Evolutionary conservation across 768 basidiomycete species (phyloP), one percentile per base, ranked within the genome.

Genomic region (Lactarius psammicola): DNA sequence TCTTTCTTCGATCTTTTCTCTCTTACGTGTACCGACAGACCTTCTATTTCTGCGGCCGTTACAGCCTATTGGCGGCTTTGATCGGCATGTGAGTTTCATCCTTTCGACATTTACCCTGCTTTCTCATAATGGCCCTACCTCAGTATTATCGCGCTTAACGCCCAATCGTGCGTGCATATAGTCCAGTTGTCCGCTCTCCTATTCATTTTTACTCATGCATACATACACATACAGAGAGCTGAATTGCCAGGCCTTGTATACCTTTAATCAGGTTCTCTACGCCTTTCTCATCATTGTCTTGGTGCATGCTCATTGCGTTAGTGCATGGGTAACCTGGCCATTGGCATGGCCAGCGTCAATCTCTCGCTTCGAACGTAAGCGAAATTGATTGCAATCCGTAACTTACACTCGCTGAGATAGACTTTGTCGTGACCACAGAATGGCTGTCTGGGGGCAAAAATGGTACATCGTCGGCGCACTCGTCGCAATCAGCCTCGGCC

Each of bases 361-460:
- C 75, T 82, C 57, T 78, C 81, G 6, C 71, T 82, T 23, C 78
- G 81, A 61, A 82, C 80, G 81, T 77, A 66, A 70, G 75, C 67
- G 70, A 71, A 15, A n/a, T 13, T 15, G n/a, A 31, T 63, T 62
- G 34, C 18, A 8, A 58, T 18, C 30, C n/a, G 58, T 30, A n/a
- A n/a, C n/a, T n/a, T n/a, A 6, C 57, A 2, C 31, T 58, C 62
- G 30, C 51, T 44, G 9, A 54, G 36, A 51, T 36, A 59, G 36
- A 28, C 11, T n/a, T 23, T 4, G 7, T 15, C 46, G 4, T 51
- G 40, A 42, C 38, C 23, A 2, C 65, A 81, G 82, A 3, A 84
- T 89, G 75, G 88, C 87, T 13, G 82, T 89, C 31, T 89, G 87
- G 87, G 81, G 81, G 7, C 82, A 85, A 57, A 82, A 82, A 57